A percentile compares a stretch with the other conserved stretches of the same genome.
These are phyloP conservation scores for Cytospora schulzeri DNA, from an alignment of 2,329 filamentous ascomycete species.

Conservation along the genomic window DNA sequence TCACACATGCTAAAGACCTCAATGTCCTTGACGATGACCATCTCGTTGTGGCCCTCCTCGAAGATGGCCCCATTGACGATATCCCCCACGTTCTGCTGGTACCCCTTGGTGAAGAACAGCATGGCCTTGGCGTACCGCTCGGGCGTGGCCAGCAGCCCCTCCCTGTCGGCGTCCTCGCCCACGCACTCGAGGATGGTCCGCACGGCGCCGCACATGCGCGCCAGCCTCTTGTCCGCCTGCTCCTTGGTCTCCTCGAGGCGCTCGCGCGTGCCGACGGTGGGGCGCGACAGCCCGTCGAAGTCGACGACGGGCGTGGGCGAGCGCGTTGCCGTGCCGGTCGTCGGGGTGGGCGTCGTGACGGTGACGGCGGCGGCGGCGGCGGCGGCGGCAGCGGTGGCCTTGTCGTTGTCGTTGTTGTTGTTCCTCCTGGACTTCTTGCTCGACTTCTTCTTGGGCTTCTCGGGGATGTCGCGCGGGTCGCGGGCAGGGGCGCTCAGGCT, in stretches of 20 bases:
- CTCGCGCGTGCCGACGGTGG: conserved; percentile 65
- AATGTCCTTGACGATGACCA: conserved; percentile 98
- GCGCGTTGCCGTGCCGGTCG: conserved; percentile 36
- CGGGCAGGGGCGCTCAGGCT: conserved; percentile 64
- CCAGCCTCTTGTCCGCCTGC: conserved; percentile 53
- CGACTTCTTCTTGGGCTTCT: conserved; percentile 33
- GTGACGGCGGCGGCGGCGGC: conserved; percentile 26
- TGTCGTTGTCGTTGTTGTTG: background rate
- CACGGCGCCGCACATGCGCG: conserved; percentile 63
- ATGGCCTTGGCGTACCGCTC: conserved; percentile 92
- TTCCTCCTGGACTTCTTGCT: conserved; percentile 19
- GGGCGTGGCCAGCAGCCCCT: conserved; percentile 69
- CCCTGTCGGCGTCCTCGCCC: conserved; percentile 67
- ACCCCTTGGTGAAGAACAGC: conserved; percentile 94
- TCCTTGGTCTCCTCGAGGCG: conserved; percentile 59
- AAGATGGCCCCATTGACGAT: conserved; percentile 95
- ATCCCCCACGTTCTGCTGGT: conserved; percentile 89
- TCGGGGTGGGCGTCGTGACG: conserved; percentile 32
- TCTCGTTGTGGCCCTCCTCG: conserved; percentile 93
- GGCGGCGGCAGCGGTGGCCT: no score
- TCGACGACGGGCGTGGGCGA: conserved; percentile 62
- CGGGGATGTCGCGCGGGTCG: conserved; percentile 59
- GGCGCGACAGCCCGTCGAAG: conserved; percentile 62
- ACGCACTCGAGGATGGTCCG: conserved; percentile 69
- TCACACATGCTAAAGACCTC: conserved; percentile 94